phyloP scores from a whole-genome alignment of 1,139 yeast genomes.

The Suhomyces bokatorum region DNA sequence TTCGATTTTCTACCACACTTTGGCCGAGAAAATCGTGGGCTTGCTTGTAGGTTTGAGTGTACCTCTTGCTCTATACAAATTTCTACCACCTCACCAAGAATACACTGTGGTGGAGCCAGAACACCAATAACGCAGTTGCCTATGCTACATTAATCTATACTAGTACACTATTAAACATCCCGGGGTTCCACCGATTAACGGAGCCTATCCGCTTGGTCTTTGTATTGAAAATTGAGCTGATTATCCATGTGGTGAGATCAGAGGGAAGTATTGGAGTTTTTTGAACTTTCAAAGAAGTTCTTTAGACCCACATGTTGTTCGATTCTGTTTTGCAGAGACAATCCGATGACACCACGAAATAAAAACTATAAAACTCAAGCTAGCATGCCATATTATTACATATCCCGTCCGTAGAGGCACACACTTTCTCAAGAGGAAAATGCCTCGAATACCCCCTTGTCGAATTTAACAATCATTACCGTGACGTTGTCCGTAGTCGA shows the following conservation, averaged over 20 bases:
- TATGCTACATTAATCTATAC: too few relatives aligned
- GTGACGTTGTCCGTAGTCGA: slow-evolving; percentile 92
- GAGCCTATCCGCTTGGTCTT: too few relatives aligned
- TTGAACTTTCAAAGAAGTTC: too few relatives aligned
- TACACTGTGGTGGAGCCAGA: too few relatives aligned
- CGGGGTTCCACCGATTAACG: too few relatives aligned
- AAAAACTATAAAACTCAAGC: neutral
- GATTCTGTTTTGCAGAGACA: too few relatives aligned
- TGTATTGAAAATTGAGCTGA: too few relatives aligned
- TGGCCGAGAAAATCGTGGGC: slow-evolving; percentile 56
- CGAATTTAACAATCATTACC: slow-evolving; percentile 78
- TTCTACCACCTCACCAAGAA: neutral
- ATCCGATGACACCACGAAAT: neutral
- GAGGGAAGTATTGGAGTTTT: too few relatives aligned
- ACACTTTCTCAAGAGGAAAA: neutral
- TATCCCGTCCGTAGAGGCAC: neutral
- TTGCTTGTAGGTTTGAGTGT: slow-evolving; percentile 45
- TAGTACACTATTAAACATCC: too few relatives aligned
- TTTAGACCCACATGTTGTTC: too few relatives aligned
- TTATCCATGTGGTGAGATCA: too few relatives aligned
- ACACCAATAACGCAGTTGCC: too few relatives aligned
- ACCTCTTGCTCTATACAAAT: slow-evolving; percentile 24
- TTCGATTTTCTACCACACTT: slow-evolving; percentile 62
- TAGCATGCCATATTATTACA: slow-evolving; percentile 3
- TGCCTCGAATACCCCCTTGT: slow-evolving; percentile 42